Evolutionary conservation across 768 basidiomycete species (phyloP), one percentile per base, ranked within the genome.

Genomic region (Russula compacta): DNA sequence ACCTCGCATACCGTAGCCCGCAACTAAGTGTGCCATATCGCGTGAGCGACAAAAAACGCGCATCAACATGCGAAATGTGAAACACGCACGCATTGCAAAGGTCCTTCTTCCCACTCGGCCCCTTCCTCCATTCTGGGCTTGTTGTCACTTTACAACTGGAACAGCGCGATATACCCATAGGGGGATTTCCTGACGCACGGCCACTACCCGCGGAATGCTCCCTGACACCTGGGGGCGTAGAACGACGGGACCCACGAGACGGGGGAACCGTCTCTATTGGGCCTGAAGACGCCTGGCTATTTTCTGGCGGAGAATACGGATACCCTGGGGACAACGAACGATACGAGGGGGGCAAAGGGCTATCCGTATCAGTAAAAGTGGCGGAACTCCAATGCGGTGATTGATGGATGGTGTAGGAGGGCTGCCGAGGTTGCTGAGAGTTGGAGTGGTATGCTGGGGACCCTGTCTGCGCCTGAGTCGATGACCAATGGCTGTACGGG

Each of bases 121-220:
- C 92, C 72, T 94, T 94, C 70, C 92, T 77, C 92, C 92, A 94
- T 72, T 94, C 92, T 0, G 92, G 92, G 69, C 90, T 92, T 8
- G 81, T 79, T 7, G 86, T 90, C 11, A 79, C 85, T 73, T 85
- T 87, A 73, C 92, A 94, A 70, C 87, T 89, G 21, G 83, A 81
- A 72, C 91, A 94, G 67, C 81, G 81, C 60, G 80, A 70, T 17
- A 93, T 77, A 0, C 91, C 91, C 55, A 79, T 77, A 0, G 91
- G 90, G 21, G 90, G 80, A 66, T 86, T 89, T 19, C 85, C 81
- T 36, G 75, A 71, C 56, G 71, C 76, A 58, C 83, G 77, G 24
- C 78, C 76, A 24, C 77, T 74, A 35, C 77, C 71, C 12, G 71
- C 72, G 49, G 76, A 74, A 29, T 77, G 73, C 49, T 83, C 84